Base-by-base conservation (phyloP, 2,329 filamentous ascomycete genomes). In the Neurospora sp. region DNA sequence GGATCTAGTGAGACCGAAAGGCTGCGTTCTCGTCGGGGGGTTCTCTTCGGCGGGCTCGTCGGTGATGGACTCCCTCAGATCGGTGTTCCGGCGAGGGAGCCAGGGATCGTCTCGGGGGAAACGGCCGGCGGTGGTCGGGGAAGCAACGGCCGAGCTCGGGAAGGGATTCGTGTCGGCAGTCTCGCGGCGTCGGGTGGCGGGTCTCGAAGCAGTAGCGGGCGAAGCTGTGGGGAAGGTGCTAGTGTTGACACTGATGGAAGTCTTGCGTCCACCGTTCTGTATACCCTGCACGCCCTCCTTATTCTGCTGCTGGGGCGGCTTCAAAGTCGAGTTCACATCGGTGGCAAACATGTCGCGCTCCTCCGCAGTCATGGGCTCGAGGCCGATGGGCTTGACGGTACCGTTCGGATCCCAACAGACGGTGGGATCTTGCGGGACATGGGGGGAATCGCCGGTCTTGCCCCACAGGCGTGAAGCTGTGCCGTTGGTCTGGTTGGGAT, bases 251-350 rank as follows among this genome's bases (percentile, higher is more conserved):
- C 94, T 96, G 67, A 97, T 81, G 0, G 94, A 97, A 17, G 89
- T 85, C 81, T 97, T 97, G 70, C 95, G 91, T 67, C 90, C 87
- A 4, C 52, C 52, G 69, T 91, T 89, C 11, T 85, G 72, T 3
- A 71, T 73, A n/a, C 72, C 76, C 28, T 62, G 52, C 3, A 62
- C 52, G 78, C 86, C 82, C 57, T 88, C 85, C 75, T 90, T 89
- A 71, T 92, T 95, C 77, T 92, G 91, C 52, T 62, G 52, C 39
- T 89, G 87, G 23, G 92, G 92, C 8, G 92, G 91, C 81, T 98
- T 98, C 74, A 97, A 84, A 40, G 93, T 91, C 41, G 96, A 97
- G 80, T 98, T 99, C 78, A 99, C 93, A 73, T 96, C 96, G 67
- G 87, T 88, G 67, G 88, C 82, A 80, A 97, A 97, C 73, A 91